A percentile compares a stretch with the other conserved stretches of the same genome.
phyloP scores from a whole-genome alignment of 495 filamentous ascomycete genomes.

The Penicillium argentinense region DNA sequence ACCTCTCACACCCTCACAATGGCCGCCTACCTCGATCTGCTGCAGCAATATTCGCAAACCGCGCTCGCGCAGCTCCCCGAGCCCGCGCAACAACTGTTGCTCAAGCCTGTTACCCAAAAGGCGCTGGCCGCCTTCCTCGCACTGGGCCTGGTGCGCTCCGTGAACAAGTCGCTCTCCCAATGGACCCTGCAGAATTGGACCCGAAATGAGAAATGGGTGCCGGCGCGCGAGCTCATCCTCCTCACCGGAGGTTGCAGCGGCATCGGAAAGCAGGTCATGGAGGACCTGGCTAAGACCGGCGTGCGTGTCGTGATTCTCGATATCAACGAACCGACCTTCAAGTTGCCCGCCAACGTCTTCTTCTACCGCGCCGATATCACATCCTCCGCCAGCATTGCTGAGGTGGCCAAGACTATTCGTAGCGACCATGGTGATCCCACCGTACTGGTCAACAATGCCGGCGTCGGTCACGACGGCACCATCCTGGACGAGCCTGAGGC shows the following conservation, averaged over 20 bases:
- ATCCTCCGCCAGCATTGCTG: conserved; percentile 40
- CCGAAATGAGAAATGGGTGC: conserved; percentile 38
- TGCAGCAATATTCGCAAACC: conserved; percentile 31
- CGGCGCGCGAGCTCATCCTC: conserved; percentile 53
- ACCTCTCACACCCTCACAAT: conserved; percentile 11
- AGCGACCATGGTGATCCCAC: conserved; percentile 48
- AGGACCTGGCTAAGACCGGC: conserved; percentile 45
- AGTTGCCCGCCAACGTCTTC: conserved; percentile 38
- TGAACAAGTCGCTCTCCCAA: conserved; percentile 41
- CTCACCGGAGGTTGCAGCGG: conserved; percentile 59
- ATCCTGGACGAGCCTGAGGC: conserved; percentile 50
- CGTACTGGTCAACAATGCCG: conserved; percentile 64
- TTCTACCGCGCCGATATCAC: conserved; percentile 57
- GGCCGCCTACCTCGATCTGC: conserved; percentile 24
- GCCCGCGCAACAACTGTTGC: conserved; percentile 25
- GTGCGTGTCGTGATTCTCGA: conserved; percentile 54
- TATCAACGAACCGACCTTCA: conserved; percentile 37
- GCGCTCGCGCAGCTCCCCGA: conserved; percentile 30
- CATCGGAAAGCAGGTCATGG: conserved; percentile 53
- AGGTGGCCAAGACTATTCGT: conserved; percentile 47
- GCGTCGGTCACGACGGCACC: conserved; percentile 44
- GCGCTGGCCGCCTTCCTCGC: conserved; percentile 27
- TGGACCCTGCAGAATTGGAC: conserved; percentile 52
- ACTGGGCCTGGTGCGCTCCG: conserved; percentile 37
- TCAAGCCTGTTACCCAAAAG: conserved; percentile 32